phyloP scores from a whole-genome alignment of 352 stramenopile genomes.

The Globisporangium canariense region DNA sequence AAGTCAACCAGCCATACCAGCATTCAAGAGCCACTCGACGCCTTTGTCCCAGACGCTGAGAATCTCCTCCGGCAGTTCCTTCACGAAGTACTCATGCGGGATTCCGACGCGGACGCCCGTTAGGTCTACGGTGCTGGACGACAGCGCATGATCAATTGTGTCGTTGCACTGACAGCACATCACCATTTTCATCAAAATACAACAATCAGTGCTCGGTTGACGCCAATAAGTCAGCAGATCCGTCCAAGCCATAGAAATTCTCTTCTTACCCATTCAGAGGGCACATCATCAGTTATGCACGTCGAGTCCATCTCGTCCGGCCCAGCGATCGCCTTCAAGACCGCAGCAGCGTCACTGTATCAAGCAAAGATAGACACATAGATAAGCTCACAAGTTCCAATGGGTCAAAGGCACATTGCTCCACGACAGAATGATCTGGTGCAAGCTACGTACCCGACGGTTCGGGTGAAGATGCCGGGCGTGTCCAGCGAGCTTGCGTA shows the following conservation, averaged over 20 bases:
- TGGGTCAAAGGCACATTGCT: not conserved
- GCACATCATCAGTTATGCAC: constrained; percentile 42
- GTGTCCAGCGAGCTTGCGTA: constrained; percentile 97
- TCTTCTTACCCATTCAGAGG: constrained; percentile 56
- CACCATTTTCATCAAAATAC: not conserved
- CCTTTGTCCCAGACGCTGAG: constrained; percentile 79
- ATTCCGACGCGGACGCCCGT: constrained; percentile 88
- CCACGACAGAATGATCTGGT: no score
- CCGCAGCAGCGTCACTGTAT: constrained; percentile 65
- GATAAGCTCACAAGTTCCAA: not conserved
- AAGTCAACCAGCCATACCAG: constrained; percentile 22
- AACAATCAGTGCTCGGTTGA: not conserved
- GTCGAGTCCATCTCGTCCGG: constrained; percentile 85
- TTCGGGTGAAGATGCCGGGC: constrained; percentile 90
- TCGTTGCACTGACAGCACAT: constrained; percentile 29
- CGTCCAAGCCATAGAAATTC: not conserved
- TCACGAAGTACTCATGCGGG: constrained; percentile 93
- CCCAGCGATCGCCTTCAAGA: constrained; percentile 80
- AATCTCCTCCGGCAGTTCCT: constrained; percentile 88
- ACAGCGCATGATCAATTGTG: constrained; percentile 26
- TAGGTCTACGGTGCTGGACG: constrained; percentile 38
- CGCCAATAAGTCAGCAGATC: not conserved
- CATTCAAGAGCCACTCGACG: constrained; percentile 60
- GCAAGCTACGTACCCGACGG: constrained; percentile 47
- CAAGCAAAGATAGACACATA: not conserved